A percentile compares a stretch with the other conserved stretches of the same genome.
These are phyloP conservation scores for Lycium ferocissimum DNA, from an alignment of 257 asterid genomes.

Conservation along the genomic window DNA sequence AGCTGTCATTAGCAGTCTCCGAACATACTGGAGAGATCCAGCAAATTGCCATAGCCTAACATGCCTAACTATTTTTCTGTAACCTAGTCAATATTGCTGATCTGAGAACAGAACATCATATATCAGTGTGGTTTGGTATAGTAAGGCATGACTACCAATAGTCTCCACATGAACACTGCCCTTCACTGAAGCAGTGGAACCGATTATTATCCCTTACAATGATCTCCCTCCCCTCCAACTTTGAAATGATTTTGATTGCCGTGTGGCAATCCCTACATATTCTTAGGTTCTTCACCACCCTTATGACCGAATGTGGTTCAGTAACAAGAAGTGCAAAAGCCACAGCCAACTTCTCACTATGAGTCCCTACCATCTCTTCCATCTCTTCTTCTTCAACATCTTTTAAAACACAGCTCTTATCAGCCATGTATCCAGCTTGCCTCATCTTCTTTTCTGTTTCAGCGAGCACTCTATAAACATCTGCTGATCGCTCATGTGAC, in stretches of 20 bases:
- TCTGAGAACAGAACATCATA: not conserved
- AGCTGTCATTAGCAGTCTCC: not conserved
- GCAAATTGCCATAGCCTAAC: not conserved
- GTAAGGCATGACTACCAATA: conserved; percentile 52
- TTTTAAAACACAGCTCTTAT: conserved; percentile 55
- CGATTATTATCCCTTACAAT: conserved; percentile 71
- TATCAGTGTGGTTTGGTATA: not conserved
- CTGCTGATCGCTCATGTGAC: conserved; percentile 51
- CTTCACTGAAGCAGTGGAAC: conserved; percentile 58
- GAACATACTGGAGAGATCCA: not conserved
- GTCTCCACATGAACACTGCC: conserved; percentile 74
- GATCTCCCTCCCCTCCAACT: conserved; percentile 57
- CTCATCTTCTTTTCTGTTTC: conserved; percentile 52
- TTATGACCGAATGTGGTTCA: conserved; percentile 49
- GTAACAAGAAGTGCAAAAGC: conserved; percentile 60
- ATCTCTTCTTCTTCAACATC: conserved; percentile 80
- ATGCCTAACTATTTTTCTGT: not conserved
- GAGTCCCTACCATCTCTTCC: conserved; percentile 68
- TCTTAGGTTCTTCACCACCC: conserved; percentile 72
- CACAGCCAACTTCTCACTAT: conserved; percentile 70
- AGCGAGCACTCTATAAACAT: conserved; percentile 44
- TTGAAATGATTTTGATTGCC: conserved; percentile 64
- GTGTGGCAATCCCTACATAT: conserved; percentile 73
- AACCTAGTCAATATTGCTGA: conserved; percentile 28
- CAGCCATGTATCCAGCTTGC: conserved; percentile 58